A percentile compares a stretch with the other conserved stretches of the same genome.
Evolutionary conservation across 768 basidiomycete species (phyloP).

Genomic region (Cyclocybe cylindracea): DNA sequence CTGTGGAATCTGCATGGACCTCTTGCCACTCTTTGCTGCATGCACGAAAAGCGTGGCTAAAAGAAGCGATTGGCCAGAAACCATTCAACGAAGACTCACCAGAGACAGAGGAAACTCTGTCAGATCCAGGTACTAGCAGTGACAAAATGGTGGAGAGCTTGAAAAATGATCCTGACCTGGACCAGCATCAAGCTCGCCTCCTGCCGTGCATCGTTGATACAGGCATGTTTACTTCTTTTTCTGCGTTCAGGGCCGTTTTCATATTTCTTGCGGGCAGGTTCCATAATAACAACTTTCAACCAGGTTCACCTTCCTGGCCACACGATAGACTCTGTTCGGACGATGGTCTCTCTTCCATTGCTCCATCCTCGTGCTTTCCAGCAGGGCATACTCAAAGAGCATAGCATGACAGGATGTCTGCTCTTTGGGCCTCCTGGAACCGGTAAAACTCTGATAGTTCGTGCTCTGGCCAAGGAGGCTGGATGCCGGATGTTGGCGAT

Average conservation of each 20-base stretch:
- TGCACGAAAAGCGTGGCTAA: slow-evolving; percentile 62
- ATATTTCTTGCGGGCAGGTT: slow-evolving; percentile 37
- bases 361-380: slow-evolving; percentile 87
- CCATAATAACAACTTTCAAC: slow-evolving; percentile 81
- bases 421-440: slow-evolving; percentile 91
- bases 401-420: slow-evolving; percentile 88
- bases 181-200: slow-evolving; percentile 78
- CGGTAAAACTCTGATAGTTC: slow-evolving; percentile 87
- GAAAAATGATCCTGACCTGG: slow-evolving; percentile 74
- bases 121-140: slow-evolving; percentile 37
- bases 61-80: slow-evolving; percentile 37
- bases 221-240: slow-evolving; percentile 39
- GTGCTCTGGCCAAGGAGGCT: slow-evolving; percentile 90
- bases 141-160: slow-evolving; percentile 81
- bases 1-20: slow-evolving; percentile 67
- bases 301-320: slow-evolving; percentile 87
- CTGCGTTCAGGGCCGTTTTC: slow-evolving; percentile 10
- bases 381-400: slow-evolving; percentile 87
- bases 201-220: slow-evolving; percentile 87
- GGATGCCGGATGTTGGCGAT: slow-evolving; percentile 92
- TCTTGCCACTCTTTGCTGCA: slow-evolving; percentile 50
- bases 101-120: slow-evolving; percentile 37
- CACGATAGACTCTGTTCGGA: slow-evolving; percentile 91
- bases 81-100: slow-evolving; percentile 21
- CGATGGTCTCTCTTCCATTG: slow-evolving; percentile 86